Evolutionary conservation across 2,329 filamentous ascomycete genomes (phyloP).

Genomic region (Parafenestella ontariensis): DNA sequence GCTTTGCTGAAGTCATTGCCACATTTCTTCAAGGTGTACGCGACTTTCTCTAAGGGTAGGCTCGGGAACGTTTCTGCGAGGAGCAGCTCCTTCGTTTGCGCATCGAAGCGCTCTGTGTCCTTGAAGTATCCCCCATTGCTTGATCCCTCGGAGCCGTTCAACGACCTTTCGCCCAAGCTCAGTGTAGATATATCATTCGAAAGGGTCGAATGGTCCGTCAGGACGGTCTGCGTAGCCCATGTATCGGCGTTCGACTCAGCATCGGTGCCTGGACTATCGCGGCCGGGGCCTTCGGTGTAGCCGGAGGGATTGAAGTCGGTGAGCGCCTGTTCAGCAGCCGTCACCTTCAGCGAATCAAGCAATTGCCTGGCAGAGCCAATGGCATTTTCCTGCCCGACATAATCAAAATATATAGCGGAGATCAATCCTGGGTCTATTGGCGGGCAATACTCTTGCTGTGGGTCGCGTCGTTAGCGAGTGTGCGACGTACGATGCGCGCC

Average conservation of each 20-base stretch:
- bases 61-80: conserved; percentile 76
- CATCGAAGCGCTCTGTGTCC: conserved; percentile 55
- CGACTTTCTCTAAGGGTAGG: conserved; percentile 70
- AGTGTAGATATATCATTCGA: conserved; percentile 55
- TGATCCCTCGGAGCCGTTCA: conserved; percentile 23
- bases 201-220: conserved; percentile 60
- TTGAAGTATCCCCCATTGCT: conserved; percentile 36
- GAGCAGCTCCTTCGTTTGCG: conserved; percentile 67
- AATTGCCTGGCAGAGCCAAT: conserved; percentile 63
- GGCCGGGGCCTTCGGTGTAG: conserved; percentile 57
- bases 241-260: conserved; percentile 47
- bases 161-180: conserved; percentile 30
- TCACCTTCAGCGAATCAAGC: conserved; percentile 70
- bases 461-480: conserved; percentile 16
- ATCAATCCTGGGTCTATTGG: conserved; percentile 80
- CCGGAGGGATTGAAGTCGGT: conserved; percentile 81
- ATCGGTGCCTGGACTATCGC: conserved; percentile 28
- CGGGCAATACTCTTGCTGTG: conserved; percentile 73
- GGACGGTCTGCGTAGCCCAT: conserved; percentile 51
- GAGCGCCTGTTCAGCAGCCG: conserved; percentile 71
- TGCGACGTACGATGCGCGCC: conserved; percentile 3
- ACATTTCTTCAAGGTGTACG: conserved; percentile 70
- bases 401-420: conserved; percentile 77
- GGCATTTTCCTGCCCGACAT: conserved; percentile 64
- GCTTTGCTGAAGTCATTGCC: conserved; percentile 71